Base-by-base conservation (phyloP, 345 rosid genomes). In the Zanthoxylum bungeanum region DNA sequence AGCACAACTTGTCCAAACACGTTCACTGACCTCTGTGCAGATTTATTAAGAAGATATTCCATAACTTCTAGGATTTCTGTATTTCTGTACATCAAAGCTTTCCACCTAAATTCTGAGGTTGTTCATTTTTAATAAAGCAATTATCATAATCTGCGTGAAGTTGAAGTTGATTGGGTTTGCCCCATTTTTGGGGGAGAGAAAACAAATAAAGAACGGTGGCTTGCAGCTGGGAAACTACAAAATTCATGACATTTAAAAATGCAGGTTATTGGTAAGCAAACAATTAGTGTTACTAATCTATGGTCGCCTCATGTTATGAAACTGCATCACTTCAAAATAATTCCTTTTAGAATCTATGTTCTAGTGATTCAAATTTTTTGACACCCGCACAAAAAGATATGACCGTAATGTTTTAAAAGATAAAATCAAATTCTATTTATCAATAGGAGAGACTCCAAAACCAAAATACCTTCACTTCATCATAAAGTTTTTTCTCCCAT, bases 401-500 rank as follows among this genome's bases (percentile, higher is more conserved):
- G 56, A 60, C 34, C 1, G 0, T 2, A 30, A 28, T 16, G 33
- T 19, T 24, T 11, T 31, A 60, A 4, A 70, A 60, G 17, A 60
- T 22, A 34, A 49, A 44, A 66, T 55, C 60, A 37, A 42, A 57
- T 50, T 19, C 22, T 8, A 30, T 55, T 55, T 55, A 27, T 39
- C 24, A 47, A n/a, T 28, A 14, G 34, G n/a, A 28, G 24, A 25
- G 27, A 55, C 49, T 56, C 33, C 42, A 36, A 51, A 81, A 69
- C 33, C 42, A 36, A 51, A 81, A 69, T 74, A 95, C 99, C 96
- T 89, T 95, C 40, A 95, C 99, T 89, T 95, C 98, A 66, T 95
- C 98, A 64, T 91, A 95, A 56, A 95, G 96, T 88, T 93, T 95
- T 71, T 93, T 95, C 28, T 95, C 97, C 99, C 99, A 95, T 4